phyloP scores from a whole-genome alignment of 148 eudicot genomes.

The Diospyros lotus region DNA sequence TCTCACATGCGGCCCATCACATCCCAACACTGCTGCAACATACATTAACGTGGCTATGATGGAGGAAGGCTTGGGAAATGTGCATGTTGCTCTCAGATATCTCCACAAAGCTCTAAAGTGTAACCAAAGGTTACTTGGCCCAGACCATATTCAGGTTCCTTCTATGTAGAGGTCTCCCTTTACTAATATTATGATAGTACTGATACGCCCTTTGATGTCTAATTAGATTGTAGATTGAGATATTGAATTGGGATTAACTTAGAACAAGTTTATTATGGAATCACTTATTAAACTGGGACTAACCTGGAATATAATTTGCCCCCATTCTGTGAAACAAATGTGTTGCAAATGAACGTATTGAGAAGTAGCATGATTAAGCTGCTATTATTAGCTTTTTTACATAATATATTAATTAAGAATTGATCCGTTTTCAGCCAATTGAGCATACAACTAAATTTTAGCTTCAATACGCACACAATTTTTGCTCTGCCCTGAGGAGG shows the following conservation, averaged over 20 bases:
- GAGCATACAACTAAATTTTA: background rate
- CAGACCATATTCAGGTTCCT: slow-evolving; percentile 96
- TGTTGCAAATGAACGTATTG: background rate
- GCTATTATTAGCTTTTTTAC: background rate
- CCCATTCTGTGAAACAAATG: slow-evolving; percentile 5
- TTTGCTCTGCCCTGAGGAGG: background rate
- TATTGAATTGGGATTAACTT: no score
- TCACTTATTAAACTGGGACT: background rate
- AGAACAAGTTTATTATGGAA: no score
- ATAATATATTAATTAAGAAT: background rate
- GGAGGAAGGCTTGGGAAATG: slow-evolving; percentile 99
- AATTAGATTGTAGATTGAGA: background rate
- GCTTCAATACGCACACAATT: background rate
- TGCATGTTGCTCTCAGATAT: slow-evolving; percentile 97
- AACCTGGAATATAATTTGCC: background rate
- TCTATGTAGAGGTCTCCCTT: background rate
- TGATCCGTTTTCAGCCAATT: background rate
- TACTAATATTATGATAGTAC: background rate
- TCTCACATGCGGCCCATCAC: slow-evolving; percentile 99
- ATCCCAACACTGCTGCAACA: slow-evolving; percentile 99
- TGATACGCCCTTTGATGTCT: background rate
- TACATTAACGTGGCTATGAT: slow-evolving; percentile 99
- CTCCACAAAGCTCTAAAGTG: slow-evolving; percentile 99
- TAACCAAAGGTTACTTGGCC: slow-evolving; percentile 95
- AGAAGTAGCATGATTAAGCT: background rate